Base-by-base conservation (phyloP, 257 asterid species). In the Datura wrightii region DNA sequence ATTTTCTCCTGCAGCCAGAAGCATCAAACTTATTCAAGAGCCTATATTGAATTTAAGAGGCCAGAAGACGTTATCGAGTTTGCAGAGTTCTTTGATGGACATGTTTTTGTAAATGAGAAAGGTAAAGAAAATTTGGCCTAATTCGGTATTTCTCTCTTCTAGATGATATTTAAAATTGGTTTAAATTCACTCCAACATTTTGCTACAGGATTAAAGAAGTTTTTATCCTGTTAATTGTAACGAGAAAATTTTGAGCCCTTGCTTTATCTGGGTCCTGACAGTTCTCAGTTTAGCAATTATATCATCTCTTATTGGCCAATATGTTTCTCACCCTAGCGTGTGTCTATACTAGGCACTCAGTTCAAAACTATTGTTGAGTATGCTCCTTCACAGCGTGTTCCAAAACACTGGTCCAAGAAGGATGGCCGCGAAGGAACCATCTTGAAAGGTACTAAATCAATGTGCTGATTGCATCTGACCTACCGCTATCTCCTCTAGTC, bases 351-450 rank as follows among this genome's bases (percentile, higher is more conserved):
- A 97, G 99, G 99, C 85, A 90, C 98, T 86, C 99, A 97, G 86
- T 92, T 90, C 88, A 94, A 92, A 92, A 89, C 93, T 82, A 83
- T 92, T 82, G 99, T 97, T 63, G 99, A 97, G 92, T 97, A 93
- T 90, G 98, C 98, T 86, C 99, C 99, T 87, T 97, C 97, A 76
- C 99, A 97, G 86, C 94, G 97, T 86, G 96, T 92, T 87, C 97
- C 99, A 80, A 94, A 92, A 90, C 93, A 90, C 84, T 93, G 94
- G 92, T 89, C 92, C 78, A 97, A 95, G 92, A 97, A 91, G 89
- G 99, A 97, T 89, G 99, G 97, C 4, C 97, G 97, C n/a, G 98
- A 94, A 88, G 99, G 99, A 83, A 85, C 96, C 60, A 91, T 97
- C 84, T 87, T 93, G 78, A 95, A 93, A 93, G 99, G 99, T 97